Conservation (phyloP, 345 rosid species). For the Noccaea caerulescens region DNA sequence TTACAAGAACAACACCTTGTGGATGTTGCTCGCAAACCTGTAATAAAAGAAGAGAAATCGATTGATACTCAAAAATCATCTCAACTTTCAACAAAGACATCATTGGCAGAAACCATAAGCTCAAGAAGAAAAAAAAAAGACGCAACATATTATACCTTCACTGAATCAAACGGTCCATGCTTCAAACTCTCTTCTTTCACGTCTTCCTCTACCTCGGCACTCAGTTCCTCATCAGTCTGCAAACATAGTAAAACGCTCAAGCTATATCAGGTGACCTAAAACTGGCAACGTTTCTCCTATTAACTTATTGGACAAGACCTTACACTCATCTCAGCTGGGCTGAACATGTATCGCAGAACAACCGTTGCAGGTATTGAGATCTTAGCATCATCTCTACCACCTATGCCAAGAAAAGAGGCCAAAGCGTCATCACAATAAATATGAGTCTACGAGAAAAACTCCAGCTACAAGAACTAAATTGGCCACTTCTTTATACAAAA, state of each 20-base stretch:
- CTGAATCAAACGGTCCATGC: constrained; percentile 78
- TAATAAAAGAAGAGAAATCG: not conserved
- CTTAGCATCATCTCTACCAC: constrained; percentile 96
- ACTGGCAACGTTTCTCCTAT: constrained; percentile 13
- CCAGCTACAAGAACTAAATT: constrained; percentile 25
- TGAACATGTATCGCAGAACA: constrained; percentile 79
- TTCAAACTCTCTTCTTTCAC: constrained; percentile 82
- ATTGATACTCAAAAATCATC: not conserved
- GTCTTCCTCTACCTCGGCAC: constrained; percentile 77
- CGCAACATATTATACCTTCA: constrained; percentile 57
- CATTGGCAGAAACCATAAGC: constrained; percentile 1
- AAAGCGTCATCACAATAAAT: constrained; percentile 9
- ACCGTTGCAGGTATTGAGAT: constrained; percentile 74
- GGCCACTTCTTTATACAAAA: constrained; percentile 24
- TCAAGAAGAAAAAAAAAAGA: not conserved
- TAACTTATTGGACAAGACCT: constrained; percentile 23
- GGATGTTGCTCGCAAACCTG: constrained; percentile 94
- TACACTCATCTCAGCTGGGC: constrained; percentile 90
- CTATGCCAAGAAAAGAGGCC: constrained; percentile 47
- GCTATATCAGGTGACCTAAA: not conserved
- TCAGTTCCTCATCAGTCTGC: constrained; percentile 79
- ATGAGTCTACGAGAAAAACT: constrained; percentile 13
- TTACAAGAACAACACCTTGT: constrained; percentile 87
- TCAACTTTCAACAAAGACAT: constrained; percentile 21
- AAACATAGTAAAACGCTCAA: constrained; percentile 20